Percentiles rank a stretch among this genome's conserved stretches.
phyloP scores from a whole-genome alignment of 148 eudicot species.

The Chenopodium formosanum region DNA sequence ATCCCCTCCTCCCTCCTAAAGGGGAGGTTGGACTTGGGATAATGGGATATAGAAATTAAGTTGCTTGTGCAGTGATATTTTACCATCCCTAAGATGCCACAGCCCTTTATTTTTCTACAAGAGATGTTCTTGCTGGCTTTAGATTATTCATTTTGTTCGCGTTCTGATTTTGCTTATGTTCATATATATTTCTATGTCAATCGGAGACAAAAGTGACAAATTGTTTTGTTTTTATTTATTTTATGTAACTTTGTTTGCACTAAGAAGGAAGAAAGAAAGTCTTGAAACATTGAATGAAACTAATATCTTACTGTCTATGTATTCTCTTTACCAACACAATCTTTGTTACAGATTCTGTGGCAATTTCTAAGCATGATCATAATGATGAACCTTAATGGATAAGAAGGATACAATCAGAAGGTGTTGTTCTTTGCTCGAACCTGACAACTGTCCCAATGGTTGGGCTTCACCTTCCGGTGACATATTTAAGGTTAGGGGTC shows the following conservation, averaged over 20 bases:
- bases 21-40: too few species aligned
- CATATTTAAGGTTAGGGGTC: conserved; percentile 70
- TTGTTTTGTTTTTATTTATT: too few species aligned
- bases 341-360: conserved; percentile 35
- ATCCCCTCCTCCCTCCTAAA: neutral
- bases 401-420: conserved; percentile 60
- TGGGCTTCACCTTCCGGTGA: conserved; percentile 87
- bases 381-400: conserved; percentile 67
- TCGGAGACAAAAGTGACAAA: too few species aligned
- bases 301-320: neutral
- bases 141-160: too few species aligned
- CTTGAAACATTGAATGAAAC: neutral
- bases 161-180: too few species aligned
- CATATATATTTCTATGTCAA: too few species aligned
- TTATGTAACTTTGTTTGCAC: neutral
- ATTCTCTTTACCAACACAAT: conserved; percentile 1
- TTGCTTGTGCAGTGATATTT: too few species aligned
- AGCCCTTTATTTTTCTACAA: too few species aligned
- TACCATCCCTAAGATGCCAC: too few species aligned
- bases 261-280: neutral
- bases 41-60: too few species aligned
- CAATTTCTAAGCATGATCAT: conserved; percentile 48
- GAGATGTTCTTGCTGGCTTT: too few species aligned
- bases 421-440: conserved; percentile 61
- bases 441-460: conserved; percentile 71